Evolutionary conservation across 495 filamentous ascomycete species (phyloP), one percentile per base, ranked within the genome.

Genomic region (Aspergillus cristatus): DNA sequence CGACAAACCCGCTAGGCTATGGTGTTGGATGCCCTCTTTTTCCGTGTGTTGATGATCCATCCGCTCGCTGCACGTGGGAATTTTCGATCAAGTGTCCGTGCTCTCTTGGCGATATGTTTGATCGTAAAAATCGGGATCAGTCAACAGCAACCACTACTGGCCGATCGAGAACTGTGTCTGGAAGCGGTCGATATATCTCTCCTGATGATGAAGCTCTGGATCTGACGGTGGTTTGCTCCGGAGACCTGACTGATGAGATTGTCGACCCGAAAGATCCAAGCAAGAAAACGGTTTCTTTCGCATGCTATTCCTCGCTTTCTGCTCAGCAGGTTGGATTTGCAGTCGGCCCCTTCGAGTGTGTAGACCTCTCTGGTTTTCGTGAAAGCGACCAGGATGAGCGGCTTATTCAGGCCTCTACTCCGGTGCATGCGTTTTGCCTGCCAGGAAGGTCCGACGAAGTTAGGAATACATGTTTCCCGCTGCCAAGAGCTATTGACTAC

Each of bases 291-390:
- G 81, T 88, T 42, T 82, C 81, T 0, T 99, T 97, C 50, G 74
- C 74, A 18, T 77, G 77, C 39, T 62, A 71, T 25, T 75, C 75
- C 25, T 72, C 82, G 17, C 73, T 91, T 2, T 77, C 87, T 3
- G 76, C 89, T 3, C 82, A 86, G 37, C 87, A 97, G 51, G 78
- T 99, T 47, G 86, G 86, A 2, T 90, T 99, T 55, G 84, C 83
- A 8, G 74, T 96, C 18, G 91, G 93, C 0, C 91, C 93, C 11
- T 99, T 99, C 54, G 87, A 96, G 54, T 80, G 87, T 48, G 75
- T 95, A 34, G 86, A 96, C 51, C 65, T 99, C 7, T 81, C 85
- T 6, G 84, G 91, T 47, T 94, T 84, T 50, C 79, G 93, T 13
- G 86, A 87, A 36, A 84, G 82, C 41, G 84, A 90, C 37, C 84